Conservation (phyloP, 805 yeast species). For the Monosporozyma yasuniensis region DNA sequence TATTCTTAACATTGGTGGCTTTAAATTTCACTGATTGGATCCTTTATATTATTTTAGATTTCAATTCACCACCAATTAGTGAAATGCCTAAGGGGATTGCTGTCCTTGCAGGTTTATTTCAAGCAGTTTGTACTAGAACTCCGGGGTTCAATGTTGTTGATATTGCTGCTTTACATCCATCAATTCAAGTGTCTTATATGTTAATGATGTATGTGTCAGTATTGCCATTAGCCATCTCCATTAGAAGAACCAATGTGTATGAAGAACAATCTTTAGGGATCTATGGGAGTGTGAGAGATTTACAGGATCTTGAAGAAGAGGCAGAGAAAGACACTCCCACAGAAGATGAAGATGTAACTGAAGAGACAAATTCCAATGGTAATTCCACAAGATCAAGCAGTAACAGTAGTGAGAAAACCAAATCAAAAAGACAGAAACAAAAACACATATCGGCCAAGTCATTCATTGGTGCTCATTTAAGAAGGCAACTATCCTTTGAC, state of each 20-base stretch:
- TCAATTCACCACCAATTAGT: constrained; percentile 40
- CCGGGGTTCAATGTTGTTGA: constrained; percentile 78
- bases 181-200: constrained; percentile 85
- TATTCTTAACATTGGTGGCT: constrained; percentile 59
- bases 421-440: constrained; percentile 7
- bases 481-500: constrained; percentile 87
- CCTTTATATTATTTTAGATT: constrained; percentile 69
- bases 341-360: constrained; percentile 18
- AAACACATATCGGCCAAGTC: constrained; percentile 36
- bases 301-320: background rate
- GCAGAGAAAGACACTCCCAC: background rate
- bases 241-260: constrained; percentile 91
- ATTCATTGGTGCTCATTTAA: constrained; percentile 75
- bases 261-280: constrained; percentile 92
- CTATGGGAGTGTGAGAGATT: constrained; percentile 32
- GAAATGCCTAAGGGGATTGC: constrained; percentile 55
- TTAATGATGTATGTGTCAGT: constrained; percentile 98
- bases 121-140: constrained; percentile 85
- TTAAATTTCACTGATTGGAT: constrained; percentile 71
- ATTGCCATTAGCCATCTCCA: constrained; percentile 88
- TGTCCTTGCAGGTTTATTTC: constrained; percentile 75
- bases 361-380: background rate
- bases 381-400: background rate
- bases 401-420: constrained; percentile 1
- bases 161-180: constrained; percentile 66